Evolutionary conservation across 2,329 filamentous ascomycete species (phyloP), one percentile per base, ranked within the genome.

Genomic region (Colletotrichum sp.): DNA sequence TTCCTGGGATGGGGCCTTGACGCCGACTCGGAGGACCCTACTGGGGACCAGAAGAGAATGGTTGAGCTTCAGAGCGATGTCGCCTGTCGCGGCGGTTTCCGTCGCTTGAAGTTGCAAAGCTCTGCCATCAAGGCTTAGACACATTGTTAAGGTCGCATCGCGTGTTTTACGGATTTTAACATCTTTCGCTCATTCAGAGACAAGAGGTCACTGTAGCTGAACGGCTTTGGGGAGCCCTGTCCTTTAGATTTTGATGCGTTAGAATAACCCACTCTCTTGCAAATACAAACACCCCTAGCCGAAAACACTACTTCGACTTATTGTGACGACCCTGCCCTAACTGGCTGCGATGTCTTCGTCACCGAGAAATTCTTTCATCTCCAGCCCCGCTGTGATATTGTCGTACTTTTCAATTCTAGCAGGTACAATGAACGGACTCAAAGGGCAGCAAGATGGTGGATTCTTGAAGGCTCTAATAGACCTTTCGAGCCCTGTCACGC

Each of bases 21-120:
- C 48, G 87, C 83, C 1, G 94, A 95, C 67, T 93, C 93, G 0
- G 82, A 84, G 57, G 93, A 95, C 82, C 94, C 94, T 0, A 88
- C 85, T 2, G 93, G 92, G 13, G 94, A 96, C 80, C 94, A 96
- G 90, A 94, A 93, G 90, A 89, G 90, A 52, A 95, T 95, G 92
- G 91, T 88, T 5, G 87, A 88, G 79, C 85, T 95, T 80, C 94
- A 95, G 87, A 88, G 92, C 84, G 87, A 91, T 72, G 90, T 95
- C 77, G 92, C 93, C 65, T 84, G 83, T 57, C 85, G 90, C 55
- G 94, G 94, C 59, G 94, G 94, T 4, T 95, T 93, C 84, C 88
- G 86, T 69, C 85, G 91, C 60, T 84, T 92, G 63, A 80, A 80
- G 57, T 52, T 78, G 13, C 69, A 73, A 44, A 60, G 63, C 9